These are phyloP conservation scores for Russula griseocarnosa DNA, from an alignment of 768 basidiomycete species.

Conservation along the genomic window DNA sequence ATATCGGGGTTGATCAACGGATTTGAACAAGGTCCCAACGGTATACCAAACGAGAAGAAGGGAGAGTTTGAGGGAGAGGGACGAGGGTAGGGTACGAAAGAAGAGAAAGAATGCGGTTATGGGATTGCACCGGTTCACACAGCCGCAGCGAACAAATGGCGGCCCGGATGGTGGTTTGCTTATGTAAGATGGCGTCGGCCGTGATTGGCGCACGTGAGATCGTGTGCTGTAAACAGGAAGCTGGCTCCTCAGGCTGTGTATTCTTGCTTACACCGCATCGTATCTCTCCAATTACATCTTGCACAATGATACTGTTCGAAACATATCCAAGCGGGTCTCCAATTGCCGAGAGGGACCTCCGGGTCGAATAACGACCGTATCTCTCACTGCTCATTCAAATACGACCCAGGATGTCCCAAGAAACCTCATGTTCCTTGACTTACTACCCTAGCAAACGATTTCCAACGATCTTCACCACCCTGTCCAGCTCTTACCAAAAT, in stretches of 20 bases:
- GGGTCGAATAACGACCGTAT: conserved; percentile 11
- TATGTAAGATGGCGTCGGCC: conserved; percentile 1
- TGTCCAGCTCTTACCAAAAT: conserved; percentile 21
- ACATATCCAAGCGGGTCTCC: conserved; percentile 6
- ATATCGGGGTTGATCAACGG: background rate
- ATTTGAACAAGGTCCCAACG: background rate
- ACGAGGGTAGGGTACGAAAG: background rate
- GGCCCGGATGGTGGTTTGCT: conserved; percentile 1
- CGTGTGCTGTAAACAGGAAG: too few relatives aligned
- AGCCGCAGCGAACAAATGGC: conserved; percentile 18
- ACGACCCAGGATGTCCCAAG: conserved; percentile 1
- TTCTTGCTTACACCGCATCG: conserved; percentile 10
- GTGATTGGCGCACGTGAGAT: conserved; percentile 18
- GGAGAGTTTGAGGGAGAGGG: background rate
- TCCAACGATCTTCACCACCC: conserved; percentile 1
- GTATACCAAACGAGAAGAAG: background rate
- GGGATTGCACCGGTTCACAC: conserved; percentile 24
- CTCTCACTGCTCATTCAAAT: conserved; percentile 16
- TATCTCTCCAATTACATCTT: background rate
- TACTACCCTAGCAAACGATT: conserved; percentile 1
- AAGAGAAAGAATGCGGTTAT: background rate
- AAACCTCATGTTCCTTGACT: background rate
- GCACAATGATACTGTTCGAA: background rate
- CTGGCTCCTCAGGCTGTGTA: conserved; percentile 1
- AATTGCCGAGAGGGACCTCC: conserved; percentile 17